These are phyloP conservation scores for Pneumocystis sp. DNA, from an alignment of 1,139 yeast genomes.

Conservation along the genomic window DNA sequence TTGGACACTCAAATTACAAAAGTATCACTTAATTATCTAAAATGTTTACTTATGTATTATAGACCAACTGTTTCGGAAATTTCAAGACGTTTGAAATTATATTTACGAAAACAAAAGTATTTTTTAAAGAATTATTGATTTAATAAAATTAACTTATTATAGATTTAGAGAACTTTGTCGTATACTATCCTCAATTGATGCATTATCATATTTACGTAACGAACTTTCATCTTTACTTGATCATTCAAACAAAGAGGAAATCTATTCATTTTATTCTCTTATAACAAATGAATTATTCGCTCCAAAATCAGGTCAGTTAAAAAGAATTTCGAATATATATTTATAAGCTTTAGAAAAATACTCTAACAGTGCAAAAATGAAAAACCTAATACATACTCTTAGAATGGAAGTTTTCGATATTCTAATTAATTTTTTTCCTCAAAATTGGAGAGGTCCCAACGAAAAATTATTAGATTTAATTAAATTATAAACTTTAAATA, in stretches of 20 bases:
- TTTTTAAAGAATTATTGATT: neutral
- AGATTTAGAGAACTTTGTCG: neutral
- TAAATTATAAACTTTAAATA: neutral
- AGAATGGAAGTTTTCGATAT: slow-evolving; percentile 1
- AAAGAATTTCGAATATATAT: neutral
- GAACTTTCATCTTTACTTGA: neutral
- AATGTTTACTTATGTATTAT: neutral
- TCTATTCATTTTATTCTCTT: neutral
- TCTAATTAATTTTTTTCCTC: neutral
- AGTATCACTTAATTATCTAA: neutral
- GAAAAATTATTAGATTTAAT: neutral
- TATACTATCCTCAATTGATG: neutral
- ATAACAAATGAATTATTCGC: neutral
- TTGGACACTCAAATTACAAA: neutral
- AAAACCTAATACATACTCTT: neutral
- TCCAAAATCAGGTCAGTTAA: neutral
- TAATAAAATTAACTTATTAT: neutral
- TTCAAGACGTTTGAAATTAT: neutral
- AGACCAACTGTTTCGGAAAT: neutral
- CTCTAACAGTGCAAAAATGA: neutral
- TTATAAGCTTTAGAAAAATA: neutral
- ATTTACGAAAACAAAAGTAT: neutral
- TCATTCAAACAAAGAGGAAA: neutral
- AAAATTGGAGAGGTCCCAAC: neutral
- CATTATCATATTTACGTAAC: neutral